Evolutionary conservation across 2,329 filamentous ascomycete genomes (phyloP), one percentile per base, ranked within the genome.

Genomic region (Teratosphaeria epicoccoides): DNA sequence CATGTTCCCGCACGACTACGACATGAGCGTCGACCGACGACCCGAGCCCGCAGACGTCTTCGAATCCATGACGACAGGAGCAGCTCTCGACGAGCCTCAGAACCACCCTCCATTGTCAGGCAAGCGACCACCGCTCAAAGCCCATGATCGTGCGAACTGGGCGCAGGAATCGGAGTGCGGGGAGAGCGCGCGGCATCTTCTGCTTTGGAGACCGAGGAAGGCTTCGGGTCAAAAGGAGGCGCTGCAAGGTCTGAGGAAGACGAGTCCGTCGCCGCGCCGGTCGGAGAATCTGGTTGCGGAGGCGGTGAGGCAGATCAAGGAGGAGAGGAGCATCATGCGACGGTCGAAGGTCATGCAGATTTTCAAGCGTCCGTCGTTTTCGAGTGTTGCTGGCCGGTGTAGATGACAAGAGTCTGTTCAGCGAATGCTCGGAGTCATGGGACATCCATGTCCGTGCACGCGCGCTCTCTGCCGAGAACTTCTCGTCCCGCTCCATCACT

Each of bases 121-220:
- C 10, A 11, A 40, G 25, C 51, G 46, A 28, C 49, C 46, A 7
- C 14, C 44, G 5, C 22, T 53, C 3, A 47, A 40, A 49, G 29
- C 44, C 9, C 44, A 56, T 24, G 57, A 61, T 37, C 54, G 58
- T n/a, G 57, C 51, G 9, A 49, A 61, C 47, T 61, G 59, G 59
- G 45, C 56, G 1, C 57, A 60, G 43, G 52, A 57, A 40, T 56
- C 56, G 10, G 55, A 59, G 46, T 52, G 52, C 43, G 56, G 56
- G 12, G 57, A 54, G 2, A 53, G 56, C 26, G 47, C 54, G 17
- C 47, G 43, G 6, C 49, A 50, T 40, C 23, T 50, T 28, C 33
- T 50, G 23, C 24, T 47, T 33, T 12, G 43, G 47, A 43, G 46
- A 12, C 45, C 33, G 24, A 43, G 52, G 14, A 54, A 53, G 11